Evolutionary conservation across 495 filamentous ascomycete genomes (phyloP), one percentile per base, ranked within the genome.

Genomic region (Podospora pseudocomata): DNA sequence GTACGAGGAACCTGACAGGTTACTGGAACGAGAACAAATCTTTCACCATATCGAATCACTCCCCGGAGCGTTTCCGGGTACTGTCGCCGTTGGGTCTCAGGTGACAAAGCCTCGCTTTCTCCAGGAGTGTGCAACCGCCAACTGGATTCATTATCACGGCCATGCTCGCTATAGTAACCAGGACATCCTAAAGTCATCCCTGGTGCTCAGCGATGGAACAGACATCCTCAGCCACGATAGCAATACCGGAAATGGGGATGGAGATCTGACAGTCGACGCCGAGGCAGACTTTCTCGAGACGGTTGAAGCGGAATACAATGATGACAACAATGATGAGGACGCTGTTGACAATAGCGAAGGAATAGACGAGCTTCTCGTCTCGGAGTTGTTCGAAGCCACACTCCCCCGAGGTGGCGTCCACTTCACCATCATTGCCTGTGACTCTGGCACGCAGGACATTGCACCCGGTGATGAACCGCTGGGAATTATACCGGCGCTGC

Each of bases 371-470:
- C 58, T 67, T 1, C 49, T 58, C 16, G 57, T 49, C 20, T 15
- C 19, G 3, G 65, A 61, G 11, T 4, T 67, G 20, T 62, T 67
- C 39, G 28, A 19, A 49, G 39, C 39, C 39, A 19, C 34, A 44
- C 34, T 39, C 4, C 7, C 15, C 54, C 11, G 23, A 34, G 23
- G 58, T 58, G 34, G 16, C 65, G n/a, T 49, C 53, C 55, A 26
- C 54, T 13, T n/a, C 34, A 6, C 65, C 39, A 49, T 67, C 18
- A 39, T 67, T n/a, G 65, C 55, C 2, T 67, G 65, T 49, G 65
- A 49, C 15, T 62, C 58, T 20, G 65, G 57, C 9, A 18, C 19
- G 5, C 65, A 67, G 23, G 34, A n/a, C 23, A 60, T 67, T 13
- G 15, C 23, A 3, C 5, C 34, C 2, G 65, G 65, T 2, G 65